A percentile compares a stretch with the other conserved stretches of the same genome.
phyloP scores from a whole-genome alignment of 306 rosid species.

The Medicago arabica region DNA sequence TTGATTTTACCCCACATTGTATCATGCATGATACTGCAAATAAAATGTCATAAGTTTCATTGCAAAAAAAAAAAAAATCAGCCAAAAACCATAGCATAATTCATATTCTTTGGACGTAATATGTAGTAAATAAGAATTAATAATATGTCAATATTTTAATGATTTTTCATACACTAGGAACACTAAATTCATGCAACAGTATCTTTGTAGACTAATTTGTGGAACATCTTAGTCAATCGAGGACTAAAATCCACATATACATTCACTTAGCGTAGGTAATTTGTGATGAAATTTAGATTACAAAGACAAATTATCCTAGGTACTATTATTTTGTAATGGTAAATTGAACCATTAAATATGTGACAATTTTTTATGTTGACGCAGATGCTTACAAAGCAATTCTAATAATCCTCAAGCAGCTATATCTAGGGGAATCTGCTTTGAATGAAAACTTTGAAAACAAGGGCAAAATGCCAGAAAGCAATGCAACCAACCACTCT shows the following conservation, averaged over 20 bases:
- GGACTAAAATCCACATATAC: not conserved
- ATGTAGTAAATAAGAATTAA: too few species aligned
- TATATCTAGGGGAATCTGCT: conserved; percentile 50
- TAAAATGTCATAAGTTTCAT: too few species aligned
- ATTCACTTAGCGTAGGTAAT: not conserved
- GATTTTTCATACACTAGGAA: not conserved
- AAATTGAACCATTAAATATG: conserved; percentile 1
- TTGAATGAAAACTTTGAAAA: conserved; percentile 50
- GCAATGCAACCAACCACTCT: conserved; percentile 45
- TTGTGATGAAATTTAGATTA: not conserved
- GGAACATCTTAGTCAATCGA: not conserved
- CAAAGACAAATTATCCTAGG: conserved; percentile 1
- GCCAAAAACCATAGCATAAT: too few species aligned
- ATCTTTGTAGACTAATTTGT: not conserved
- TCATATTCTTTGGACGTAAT: too few species aligned
- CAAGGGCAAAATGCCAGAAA: conserved; percentile 49
- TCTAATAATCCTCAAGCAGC: conserved; percentile 11
- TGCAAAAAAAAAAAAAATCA: too few species aligned
- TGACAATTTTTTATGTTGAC: conserved; percentile 33
- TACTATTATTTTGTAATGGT: not conserved
- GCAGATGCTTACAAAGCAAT: conserved; percentile 40
- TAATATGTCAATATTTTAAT: not conserved
- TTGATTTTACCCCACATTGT: too few species aligned
- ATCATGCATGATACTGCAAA: too few species aligned
- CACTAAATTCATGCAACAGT: not conserved